Base-by-base conservation (phyloP, 1,139 yeast species). In the Magnusiomyces suaveolens region DNA sequence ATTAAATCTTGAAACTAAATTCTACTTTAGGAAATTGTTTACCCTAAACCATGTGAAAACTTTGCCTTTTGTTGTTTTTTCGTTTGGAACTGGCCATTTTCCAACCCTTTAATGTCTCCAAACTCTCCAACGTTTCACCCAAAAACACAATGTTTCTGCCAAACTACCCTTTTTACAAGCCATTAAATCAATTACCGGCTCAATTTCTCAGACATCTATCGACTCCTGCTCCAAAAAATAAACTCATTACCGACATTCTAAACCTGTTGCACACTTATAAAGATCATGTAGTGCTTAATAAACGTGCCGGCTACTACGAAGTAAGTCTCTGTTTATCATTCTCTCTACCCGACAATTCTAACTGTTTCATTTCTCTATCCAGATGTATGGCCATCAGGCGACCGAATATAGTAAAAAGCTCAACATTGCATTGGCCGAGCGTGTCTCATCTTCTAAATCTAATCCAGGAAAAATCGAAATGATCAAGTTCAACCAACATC, bases 401-500 rank as follows among this genome's bases (percentile, higher is more conserved):
- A 80, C 80, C 29, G 75, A 75, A 43, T 83, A 77, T 66, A 96
- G 88, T 0, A 84, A 87, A 1, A 70, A 79, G 56, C 69, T 92
- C 53, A 90, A 90, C 43, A 70, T 92, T 33, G 76, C 79, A 48
- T 68, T 81, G 3, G 73, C 72, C 52, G 77, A 72, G 63, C 71
- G 58, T 57, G 52, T 36, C 12, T 55, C 67, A 70, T 60, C 78
- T 79, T 43, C 74, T 69, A 41, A 78, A 75, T 49, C 69, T 8
- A 80, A 89, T 1, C 81, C 95, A 20, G 44, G 25, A 18, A 41
- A 41, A 21, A 41, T 41, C 4, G 44, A 41, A 0, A 88, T 92
- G 87, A 88, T 97, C 0, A 97, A 97, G 0, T 92, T 92, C 63
- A 97, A 97, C 0, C 73, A 78, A 12, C 70, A 71, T 50, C 89